Evolutionary conservation across 2,329 filamentous ascomycete genomes (phyloP), one percentile per base, ranked within the genome.

Genomic region (Alternaria ventricosa): DNA sequence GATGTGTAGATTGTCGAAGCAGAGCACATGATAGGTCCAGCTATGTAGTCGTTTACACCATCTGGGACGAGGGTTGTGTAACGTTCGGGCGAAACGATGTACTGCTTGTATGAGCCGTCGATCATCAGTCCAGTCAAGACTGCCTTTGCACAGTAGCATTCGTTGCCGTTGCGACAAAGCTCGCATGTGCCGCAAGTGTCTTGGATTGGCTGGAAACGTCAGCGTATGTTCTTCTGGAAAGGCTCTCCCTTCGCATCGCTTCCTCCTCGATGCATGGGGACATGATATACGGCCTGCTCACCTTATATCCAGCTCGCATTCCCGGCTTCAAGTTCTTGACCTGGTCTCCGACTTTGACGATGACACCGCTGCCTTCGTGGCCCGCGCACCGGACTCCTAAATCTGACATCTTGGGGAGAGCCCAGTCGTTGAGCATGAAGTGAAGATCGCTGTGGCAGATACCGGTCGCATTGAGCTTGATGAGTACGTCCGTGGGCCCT

Each of bases 11-110:
- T 86, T 1, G 88, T 89, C 7, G 83, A 84, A 0, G 85, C 88
- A 3, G 87, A 75, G 77, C 87, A 89, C 86, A 89, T 88, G 61
- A 89, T 84, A 0, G 87, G 87, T 0, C 84, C 87, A 6, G 87
- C 87, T n/a, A 87, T 75, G 64, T 85, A 83, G 63, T 88, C 86
- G 0, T 79, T 75, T 0, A 89, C 83, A 0, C 83, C 85, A 33
- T 88, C 84, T 0, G 87, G 87, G 60, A 89, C 88, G 20, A 82
- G 80, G 0, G 82, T 82, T 0, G 85, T 85, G 68, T 87, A 88
- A 43, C 81, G 81, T 13, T 86, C 87, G 1, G 87, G 87, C 1
- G 83, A 84, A 12, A 83, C 80, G 43, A 89, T 78, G 72, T 89
- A 90, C 73, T 89, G 85, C 75, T 88, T 85, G 72, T 88, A 89